Percentiles rank a stretch among this genome's conserved stretches.
These are phyloP conservation scores for Geotrichum macrosporum DNA, from an alignment of 1,139 yeast species.

Conservation along the genomic window DNA sequence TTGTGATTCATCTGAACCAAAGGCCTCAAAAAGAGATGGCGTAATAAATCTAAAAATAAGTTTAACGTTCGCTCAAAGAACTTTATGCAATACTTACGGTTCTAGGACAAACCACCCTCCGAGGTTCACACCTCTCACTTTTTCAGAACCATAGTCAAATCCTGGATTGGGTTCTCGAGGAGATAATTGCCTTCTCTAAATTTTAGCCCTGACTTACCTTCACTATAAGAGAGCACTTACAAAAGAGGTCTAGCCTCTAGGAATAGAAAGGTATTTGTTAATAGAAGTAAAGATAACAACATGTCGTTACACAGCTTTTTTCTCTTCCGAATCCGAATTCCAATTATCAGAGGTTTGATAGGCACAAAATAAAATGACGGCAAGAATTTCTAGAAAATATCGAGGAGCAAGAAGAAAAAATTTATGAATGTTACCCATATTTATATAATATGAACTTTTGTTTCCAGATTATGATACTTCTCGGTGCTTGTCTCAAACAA, in stretches of 20 bases:
- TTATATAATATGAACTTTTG: too few relatives aligned
- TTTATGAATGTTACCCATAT: too few relatives aligned
- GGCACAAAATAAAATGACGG: too few relatives aligned
- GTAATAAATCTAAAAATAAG: slow-evolving; percentile 60
- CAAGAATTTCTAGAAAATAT: too few relatives aligned
- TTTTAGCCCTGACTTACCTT: neutral
- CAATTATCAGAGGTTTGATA: too few relatives aligned
- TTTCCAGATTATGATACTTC: too few relatives aligned
- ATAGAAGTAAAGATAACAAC: neutral
- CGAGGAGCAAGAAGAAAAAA: too few relatives aligned
- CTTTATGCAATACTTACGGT: slow-evolving; percentile 44
- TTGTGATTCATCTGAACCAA: slow-evolving; percentile 40
- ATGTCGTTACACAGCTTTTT: neutral
- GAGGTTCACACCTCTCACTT: slow-evolving; percentile 71
- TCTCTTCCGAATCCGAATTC: neutral
- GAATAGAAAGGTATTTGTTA: neutral
- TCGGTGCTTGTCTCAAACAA: too few relatives aligned
- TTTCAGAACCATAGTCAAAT: slow-evolving; percentile 49
- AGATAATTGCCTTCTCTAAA: neutral
- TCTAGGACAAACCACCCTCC: slow-evolving; percentile 95
- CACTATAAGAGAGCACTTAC: slow-evolving; percentile 2
- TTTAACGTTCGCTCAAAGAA: neutral
- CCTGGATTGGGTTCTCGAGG: slow-evolving; percentile 16
- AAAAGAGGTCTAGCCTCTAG: slow-evolving; percentile 1
- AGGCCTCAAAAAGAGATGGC: slow-evolving; percentile 68